Base-by-base conservation (phyloP, 768 basidiomycete species). In the Termitomyces bulborhizus region DNA sequence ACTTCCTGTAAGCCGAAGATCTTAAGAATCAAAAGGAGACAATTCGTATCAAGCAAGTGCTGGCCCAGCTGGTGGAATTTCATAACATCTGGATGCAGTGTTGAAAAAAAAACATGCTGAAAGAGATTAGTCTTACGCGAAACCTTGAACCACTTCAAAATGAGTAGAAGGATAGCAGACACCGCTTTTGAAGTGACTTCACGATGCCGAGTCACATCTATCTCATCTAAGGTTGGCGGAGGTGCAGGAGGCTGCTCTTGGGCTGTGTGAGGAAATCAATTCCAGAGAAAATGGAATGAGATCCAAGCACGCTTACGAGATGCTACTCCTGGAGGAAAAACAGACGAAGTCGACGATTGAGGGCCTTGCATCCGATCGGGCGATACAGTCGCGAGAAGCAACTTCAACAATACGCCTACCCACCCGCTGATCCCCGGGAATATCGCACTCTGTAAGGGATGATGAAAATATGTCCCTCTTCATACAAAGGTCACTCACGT, bases 21-120 rank as follows among this genome's bases (percentile, higher is more conserved):
- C 76, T 98, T 98, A 62, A 99, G 73, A 48, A 98, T 91, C 31
- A 98, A 77, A 31, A 98, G 74, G 12, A 98, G 71, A 66, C 94
- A 96, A 64, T 98, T 98, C 24, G 93, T 95, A 63, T 98, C 96
- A 43, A 99, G 83, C 7, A 99, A 75, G 34, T 93, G 82, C 68
- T 96, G 94, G n/a, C 93, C 93, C 24, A 99, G 78, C 68, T 98
- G 93, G 69, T 99, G 95, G 66, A 97, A 98, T 68, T 99, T 98
- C 90, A 99, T 95, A 18, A 88, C 85, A 71, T 98, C 96, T 98
- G 53, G 12, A 39, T 37, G 49, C 27, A 24, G 40, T 56, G 44
- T 51, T 31, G 58, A 21, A 32, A 29, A 45, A 43, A 16, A 18
- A 29, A 16, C 45, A 53, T 31, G 24, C 1, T 24, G 27, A 43